phyloP scores from a whole-genome alignment of 164 flowering plant genomes.

The Berberis thunbergii region DNA sequence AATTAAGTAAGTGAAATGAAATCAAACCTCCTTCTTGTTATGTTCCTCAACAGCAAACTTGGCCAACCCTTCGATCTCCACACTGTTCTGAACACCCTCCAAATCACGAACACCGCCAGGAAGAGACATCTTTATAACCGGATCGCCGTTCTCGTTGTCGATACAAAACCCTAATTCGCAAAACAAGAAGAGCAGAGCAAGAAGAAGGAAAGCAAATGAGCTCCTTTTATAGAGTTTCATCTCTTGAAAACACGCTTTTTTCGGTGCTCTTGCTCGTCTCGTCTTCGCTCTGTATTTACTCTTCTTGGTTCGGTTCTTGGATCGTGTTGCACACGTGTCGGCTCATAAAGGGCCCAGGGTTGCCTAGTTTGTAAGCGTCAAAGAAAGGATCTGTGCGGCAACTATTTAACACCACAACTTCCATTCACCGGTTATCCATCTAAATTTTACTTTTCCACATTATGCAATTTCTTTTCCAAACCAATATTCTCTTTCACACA shows the following conservation, averaged over 20 bases:
- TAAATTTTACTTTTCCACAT: too few species aligned
- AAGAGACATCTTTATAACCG: not conserved
- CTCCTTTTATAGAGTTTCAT: not conserved
- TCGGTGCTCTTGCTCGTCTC: not conserved
- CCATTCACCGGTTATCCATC: too few species aligned
- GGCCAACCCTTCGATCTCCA: slow-evolving; percentile 35
- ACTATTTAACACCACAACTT: too few species aligned
- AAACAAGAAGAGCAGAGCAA: not conserved
- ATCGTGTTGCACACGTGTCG: too few species aligned
- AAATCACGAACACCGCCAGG: slow-evolving; percentile 26
- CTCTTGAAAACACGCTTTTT: not conserved
- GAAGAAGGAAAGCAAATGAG: not conserved
- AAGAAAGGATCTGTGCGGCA: too few species aligned
- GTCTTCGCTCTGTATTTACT: not conserved
- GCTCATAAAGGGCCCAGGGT: too few species aligned
- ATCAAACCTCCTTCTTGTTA: slow-evolving; percentile 50
- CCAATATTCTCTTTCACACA: too few species aligned
- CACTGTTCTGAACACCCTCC: slow-evolving; percentile 23
- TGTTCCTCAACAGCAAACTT: slow-evolving; percentile 60
- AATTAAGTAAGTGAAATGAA: too few species aligned
- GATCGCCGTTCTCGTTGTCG: not conserved
- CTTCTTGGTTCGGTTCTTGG: not conserved
- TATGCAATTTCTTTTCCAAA: too few species aligned
- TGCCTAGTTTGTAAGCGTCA: too few species aligned
- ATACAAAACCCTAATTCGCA: not conserved